Percentiles rank a stretch among this genome's conserved stretches.
Evolutionary conservation across 495 filamentous ascomycete species (phyloP).

Genomic region (Entonaema liquescens): DNA sequence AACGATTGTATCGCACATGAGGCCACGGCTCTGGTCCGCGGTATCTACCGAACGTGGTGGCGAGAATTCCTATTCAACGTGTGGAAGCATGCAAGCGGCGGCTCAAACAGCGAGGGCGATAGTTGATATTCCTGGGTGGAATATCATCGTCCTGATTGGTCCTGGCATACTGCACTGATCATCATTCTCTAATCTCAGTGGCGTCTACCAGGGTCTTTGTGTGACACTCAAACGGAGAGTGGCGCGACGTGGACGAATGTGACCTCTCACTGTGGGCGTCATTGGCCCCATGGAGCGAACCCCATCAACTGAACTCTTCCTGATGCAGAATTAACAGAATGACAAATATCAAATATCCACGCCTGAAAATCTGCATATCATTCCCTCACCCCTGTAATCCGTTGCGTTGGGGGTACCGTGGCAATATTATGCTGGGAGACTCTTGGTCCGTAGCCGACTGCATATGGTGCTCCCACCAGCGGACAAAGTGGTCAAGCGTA

Average conservation of each 20-base stretch:
- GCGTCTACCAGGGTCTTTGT: too few species aligned
- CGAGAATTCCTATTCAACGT: neutral
- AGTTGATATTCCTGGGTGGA: neutral
- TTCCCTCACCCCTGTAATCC: neutral
- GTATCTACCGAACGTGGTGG: neutral
- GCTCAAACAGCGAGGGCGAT: conserved; percentile 15
- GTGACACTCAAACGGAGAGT: neutral
- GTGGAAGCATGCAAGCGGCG: conserved; percentile 22
- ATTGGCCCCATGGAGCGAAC: neutral
- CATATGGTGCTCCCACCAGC: conserved; percentile 19
- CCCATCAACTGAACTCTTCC: neutral
- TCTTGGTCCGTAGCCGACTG: conserved; percentile 8
- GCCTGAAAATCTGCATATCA: neutral
- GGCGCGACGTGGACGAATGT: neutral
- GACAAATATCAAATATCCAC: neutral
- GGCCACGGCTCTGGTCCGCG: neutral
- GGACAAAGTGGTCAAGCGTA: conserved; percentile 26
- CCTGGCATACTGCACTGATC: neutral
- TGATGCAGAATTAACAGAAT: neutral
- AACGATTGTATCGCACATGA: neutral
- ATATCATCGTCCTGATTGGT: neutral
- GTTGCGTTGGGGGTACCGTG: neutral
- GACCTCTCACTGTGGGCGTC: neutral
- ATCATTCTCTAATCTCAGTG: neutral
- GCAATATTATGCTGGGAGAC: neutral